phyloP scores from a whole-genome alignment of 1,284 basidiomycete genomes.

The Lignosus rhinocerotis region DNA sequence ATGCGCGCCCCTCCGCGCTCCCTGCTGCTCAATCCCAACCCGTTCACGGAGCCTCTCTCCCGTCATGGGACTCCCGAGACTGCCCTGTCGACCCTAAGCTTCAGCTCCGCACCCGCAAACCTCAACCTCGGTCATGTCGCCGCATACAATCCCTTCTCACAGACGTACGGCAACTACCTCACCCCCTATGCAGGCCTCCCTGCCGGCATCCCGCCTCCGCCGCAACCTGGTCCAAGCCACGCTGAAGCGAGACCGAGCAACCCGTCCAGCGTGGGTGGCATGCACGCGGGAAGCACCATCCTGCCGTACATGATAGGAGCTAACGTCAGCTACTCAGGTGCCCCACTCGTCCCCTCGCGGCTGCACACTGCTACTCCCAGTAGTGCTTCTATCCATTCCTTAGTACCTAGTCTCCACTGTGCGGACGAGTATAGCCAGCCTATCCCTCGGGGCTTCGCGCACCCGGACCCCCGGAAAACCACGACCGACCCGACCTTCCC shows the following conservation, averaged over 20 bases:
- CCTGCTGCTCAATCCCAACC: slow-evolving; percentile 21
- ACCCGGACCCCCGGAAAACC: neutral
- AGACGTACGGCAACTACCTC: slow-evolving; percentile 7
- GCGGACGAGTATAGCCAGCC: slow-evolving; percentile 7
- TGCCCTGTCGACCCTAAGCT: slow-evolving; percentile 14
- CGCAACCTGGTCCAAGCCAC: neutral
- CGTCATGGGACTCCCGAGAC: slow-evolving; percentile 25
- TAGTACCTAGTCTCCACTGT: slow-evolving; percentile 32
- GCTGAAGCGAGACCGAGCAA: no score
- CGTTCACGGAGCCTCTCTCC: slow-evolving; percentile 25
- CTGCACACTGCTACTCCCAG: slow-evolving; percentile 23
- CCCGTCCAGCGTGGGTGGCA: no score
- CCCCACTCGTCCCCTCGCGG: slow-evolving; percentile 14
- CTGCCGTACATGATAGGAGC: neutral
- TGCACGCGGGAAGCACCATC: neutral
- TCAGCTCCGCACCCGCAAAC: slow-evolving; percentile 6
- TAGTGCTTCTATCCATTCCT: slow-evolving; percentile 31
- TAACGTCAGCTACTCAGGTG: slow-evolving; percentile 1
- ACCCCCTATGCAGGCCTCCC: slow-evolving; percentile 6
- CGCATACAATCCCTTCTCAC: slow-evolving; percentile 1
- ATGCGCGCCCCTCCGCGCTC: slow-evolving; percentile 6
- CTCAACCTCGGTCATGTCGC: neutral
- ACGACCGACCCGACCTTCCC: neutral
- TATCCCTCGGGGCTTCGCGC: neutral
- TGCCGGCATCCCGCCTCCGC: slow-evolving; percentile 7